phyloP scores from a whole-genome alignment of 371 early-diverging fungal genomes.

The Lichtheimia corymbifera region DNA sequence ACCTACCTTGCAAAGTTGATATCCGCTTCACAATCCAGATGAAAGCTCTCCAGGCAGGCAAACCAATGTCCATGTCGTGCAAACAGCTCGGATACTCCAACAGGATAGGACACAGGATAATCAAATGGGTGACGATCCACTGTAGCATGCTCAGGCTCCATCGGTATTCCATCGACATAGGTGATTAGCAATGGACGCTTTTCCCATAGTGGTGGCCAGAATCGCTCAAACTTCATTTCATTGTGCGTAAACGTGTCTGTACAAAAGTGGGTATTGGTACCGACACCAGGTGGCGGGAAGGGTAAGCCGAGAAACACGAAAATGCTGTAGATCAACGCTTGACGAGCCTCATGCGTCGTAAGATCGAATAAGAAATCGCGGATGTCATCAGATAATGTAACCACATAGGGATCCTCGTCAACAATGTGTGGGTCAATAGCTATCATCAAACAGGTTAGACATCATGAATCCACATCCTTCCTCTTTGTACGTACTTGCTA shows the following conservation, averaged over 20 bases:
- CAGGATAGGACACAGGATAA: conserved; percentile 57
- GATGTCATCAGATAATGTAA: conserved; percentile 76
- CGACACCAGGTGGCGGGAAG: conserved; percentile 53
- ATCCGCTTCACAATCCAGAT: conserved; percentile 24
- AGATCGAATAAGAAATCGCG: conserved; percentile 60
- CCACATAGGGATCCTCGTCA: conserved; percentile 69
- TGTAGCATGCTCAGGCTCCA: conserved; percentile 39
- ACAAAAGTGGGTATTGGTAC: conserved; percentile 48
- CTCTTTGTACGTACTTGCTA: conserved; percentile 14
- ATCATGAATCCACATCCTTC: not conserved
- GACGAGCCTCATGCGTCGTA: conserved; percentile 35
- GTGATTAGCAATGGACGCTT: conserved; percentile 22
- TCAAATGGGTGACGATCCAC: conserved; percentile 25
- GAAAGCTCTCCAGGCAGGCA: conserved; percentile 12
- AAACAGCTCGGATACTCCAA: conserved; percentile 44
- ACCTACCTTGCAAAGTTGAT: conserved; percentile 50
- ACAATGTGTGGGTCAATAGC: conserved; percentile 30
- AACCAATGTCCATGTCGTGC: conserved; percentile 43
- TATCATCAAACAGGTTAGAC: conserved; percentile 5
- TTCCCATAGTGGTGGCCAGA: conserved; percentile 29
- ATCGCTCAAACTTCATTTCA: conserved; percentile 37
- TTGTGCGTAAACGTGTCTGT: conserved; percentile 61
- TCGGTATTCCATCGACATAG: conserved; percentile 42
- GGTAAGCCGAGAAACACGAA: conserved; percentile 57
- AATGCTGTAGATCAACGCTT: conserved; percentile 52